Base-by-base conservation (phyloP, 2,329 filamentous ascomycete genomes). In the Botryosphaeria dothidea region DNA sequence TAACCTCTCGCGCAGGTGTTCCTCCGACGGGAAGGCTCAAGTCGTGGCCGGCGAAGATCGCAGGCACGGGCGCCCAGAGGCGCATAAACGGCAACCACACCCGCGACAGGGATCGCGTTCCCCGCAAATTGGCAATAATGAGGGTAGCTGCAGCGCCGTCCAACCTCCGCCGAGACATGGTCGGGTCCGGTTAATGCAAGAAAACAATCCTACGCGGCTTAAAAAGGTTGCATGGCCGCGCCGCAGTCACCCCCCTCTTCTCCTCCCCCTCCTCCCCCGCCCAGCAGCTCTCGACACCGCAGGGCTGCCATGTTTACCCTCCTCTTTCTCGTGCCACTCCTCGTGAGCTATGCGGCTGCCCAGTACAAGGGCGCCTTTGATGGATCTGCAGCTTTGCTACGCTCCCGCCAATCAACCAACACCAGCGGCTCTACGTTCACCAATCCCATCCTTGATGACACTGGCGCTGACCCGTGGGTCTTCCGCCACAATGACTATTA, bases 401-500 rank as follows among this genome's bases (percentile, higher is more conserved):
- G 27, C 13, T 23, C 46, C n/a, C 63, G 63, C 34, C 63, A 66
- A 19, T 25, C 41, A 13, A 62, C 62, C 29, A 63, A 62, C 43
- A 64, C 48, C 21, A 58, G 38, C 56, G 69, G 57, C 49, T 65
- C 72, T 17, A 81, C 79, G n/a, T 83, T 75, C 69, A 81, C 75
- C 1, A 83, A 83, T 65, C 81, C 81, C 1, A 75, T 83, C 15
- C 68, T 82, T 13, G 70, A 77, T 17, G 66, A 67, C n/a, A 70
- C 69, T 1, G 80, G 78, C 19, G 81, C 81, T 21, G 81, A 83
- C 70, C 81, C 80, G 70, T 62, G 19, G 27, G 29, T 48, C 43
- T 56, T 64, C 43, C 43, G 45, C 4, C 17, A 56, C 15, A 19
- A 23, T n/a, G 52, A 25, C 21, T 41, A 46, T 25, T 60, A 45